These are phyloP conservation scores for Wilhelminamyces savonicus DNA, from an alignment of 805 yeast genomes.

Conservation along the genomic window DNA sequence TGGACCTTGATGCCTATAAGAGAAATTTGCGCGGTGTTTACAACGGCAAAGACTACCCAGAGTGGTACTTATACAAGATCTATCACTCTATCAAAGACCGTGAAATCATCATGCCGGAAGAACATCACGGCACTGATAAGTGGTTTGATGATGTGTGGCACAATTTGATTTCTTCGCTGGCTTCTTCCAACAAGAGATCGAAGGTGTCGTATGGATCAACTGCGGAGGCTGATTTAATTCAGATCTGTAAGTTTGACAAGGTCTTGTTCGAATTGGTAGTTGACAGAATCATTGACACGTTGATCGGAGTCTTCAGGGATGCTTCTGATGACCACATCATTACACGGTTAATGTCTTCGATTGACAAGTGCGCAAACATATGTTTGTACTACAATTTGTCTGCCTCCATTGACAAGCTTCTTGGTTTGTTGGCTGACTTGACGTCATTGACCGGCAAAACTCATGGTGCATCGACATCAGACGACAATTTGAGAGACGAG, in stretches of 20 bases:
- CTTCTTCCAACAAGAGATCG: constrained; percentile 12
- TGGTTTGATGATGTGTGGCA: constrained; percentile 90
- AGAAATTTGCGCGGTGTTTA: constrained; percentile 76
- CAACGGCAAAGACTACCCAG: constrained; percentile 71
- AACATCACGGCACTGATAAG: constrained; percentile 86
- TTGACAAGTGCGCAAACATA: constrained; percentile 78
- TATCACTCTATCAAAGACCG: constrained; percentile 73
- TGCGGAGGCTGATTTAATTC: constrained; percentile 13
- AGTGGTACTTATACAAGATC: constrained; percentile 77
- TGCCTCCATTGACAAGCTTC: constrained; percentile 56
- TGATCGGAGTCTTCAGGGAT: constrained; percentile 73
- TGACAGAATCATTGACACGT: constrained; percentile 59
- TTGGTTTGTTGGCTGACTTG: constrained; percentile 60
- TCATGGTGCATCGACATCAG: constrained; percentile 6
- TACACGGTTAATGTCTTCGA: constrained; percentile 77
- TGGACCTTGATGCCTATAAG: constrained; percentile 80
- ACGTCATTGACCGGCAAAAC: constrained; percentile 53
- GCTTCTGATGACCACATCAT: constrained; percentile 89
- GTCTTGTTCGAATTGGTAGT: constrained; percentile 62
- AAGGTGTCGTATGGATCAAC: constrained; percentile 6
- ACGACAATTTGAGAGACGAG: constrained; percentile 18
- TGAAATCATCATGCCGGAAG: constrained; percentile 97
- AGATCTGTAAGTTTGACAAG: constrained; percentile 56
- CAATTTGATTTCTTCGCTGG: constrained; percentile 51
- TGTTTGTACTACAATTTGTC: constrained; percentile 59